Conservation (phyloP, 495 filamentous ascomycete species). For the Penicillium pulvis region DNA sequence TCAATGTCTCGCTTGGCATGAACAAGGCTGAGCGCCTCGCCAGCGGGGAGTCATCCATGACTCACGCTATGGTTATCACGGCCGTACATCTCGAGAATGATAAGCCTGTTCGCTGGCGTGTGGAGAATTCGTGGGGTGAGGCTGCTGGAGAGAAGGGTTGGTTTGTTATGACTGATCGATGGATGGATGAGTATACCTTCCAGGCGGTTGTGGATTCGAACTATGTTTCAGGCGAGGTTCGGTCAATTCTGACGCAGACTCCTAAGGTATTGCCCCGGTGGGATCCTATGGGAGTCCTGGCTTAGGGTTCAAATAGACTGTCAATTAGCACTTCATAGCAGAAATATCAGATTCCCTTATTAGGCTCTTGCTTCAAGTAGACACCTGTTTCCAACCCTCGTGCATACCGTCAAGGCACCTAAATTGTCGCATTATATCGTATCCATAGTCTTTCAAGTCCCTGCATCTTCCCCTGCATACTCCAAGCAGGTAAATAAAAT, state of each 20-base stretch:
- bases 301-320: slow-evolving; percentile 24
- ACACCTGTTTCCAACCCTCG: too few species aligned
- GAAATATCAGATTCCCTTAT: neutral
- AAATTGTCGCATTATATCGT: too few species aligned
- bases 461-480: too few species aligned
- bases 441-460: too few species aligned
- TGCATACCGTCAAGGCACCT: too few species aligned
- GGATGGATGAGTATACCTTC: slow-evolving; percentile 88
- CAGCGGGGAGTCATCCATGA: slow-evolving; percentile 77
- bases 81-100: slow-evolving; percentile 74
- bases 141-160: slow-evolving; percentile 70
- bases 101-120: slow-evolving; percentile 71
- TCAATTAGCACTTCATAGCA: neutral
- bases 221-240: slow-evolving; percentile 64
- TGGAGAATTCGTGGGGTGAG: slow-evolving; percentile 83
- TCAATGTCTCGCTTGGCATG: slow-evolving; percentile 71
- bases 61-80: slow-evolving; percentile 88
- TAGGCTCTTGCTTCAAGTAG: neutral
- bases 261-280: slow-evolving; percentile 74
- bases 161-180: slow-evolving; percentile 83
- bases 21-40: slow-evolving; percentile 70
- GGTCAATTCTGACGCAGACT: slow-evolving; percentile 67
- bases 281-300: slow-evolving; percentile 88
- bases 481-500: too few species aligned
- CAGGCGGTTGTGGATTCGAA: slow-evolving; percentile 82